These are phyloP conservation scores for Colletotrichum musicola DNA, from an alignment of 2,329 filamentous ascomycete genomes.

Conservation along the genomic window DNA sequence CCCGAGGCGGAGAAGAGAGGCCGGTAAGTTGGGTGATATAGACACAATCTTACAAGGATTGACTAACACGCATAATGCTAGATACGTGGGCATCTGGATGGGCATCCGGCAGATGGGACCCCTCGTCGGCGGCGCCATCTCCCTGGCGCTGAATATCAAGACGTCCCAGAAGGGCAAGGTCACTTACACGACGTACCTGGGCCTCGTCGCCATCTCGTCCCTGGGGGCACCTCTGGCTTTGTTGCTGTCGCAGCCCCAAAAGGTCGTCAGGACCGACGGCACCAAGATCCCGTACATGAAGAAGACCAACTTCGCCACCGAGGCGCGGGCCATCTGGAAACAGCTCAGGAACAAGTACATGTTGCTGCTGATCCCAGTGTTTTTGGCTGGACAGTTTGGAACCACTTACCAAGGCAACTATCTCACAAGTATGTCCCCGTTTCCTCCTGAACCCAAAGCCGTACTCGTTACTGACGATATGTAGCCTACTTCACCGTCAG, in stretches of 20 bases:
- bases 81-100: slow-evolving; percentile 35
- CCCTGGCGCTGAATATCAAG: slow-evolving; percentile 59
- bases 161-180: slow-evolving; percentile 53
- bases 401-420: slow-evolving; percentile 35
- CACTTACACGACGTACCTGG: slow-evolving; percentile 56
- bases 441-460: no score
- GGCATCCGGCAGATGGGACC: slow-evolving; percentile 31
- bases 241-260: slow-evolving; percentile 58
- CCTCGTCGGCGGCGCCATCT: slow-evolving; percentile 63
- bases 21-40: neutral
- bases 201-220: slow-evolving; percentile 61
- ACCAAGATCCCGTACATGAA: slow-evolving; percentile 47
- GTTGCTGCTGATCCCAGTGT: slow-evolving; percentile 31
- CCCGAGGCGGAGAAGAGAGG: slow-evolving; percentile 75
- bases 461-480: neutral
- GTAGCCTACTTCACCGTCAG: slow-evolving; percentile 35
- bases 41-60: neutral
- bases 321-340: slow-evolving; percentile 32
- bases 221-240: slow-evolving; percentile 57
- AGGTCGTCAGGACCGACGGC: slow-evolving; percentile 58
- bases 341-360: slow-evolving; percentile 35
- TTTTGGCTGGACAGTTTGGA: slow-evolving; percentile 29
- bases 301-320: slow-evolving; percentile 22
- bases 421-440: slow-evolving; percentile 18
- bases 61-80: neutral